Evolutionary conservation across 345 rosid species (phyloP).

Genomic region (Syzygium jambos): DNA sequence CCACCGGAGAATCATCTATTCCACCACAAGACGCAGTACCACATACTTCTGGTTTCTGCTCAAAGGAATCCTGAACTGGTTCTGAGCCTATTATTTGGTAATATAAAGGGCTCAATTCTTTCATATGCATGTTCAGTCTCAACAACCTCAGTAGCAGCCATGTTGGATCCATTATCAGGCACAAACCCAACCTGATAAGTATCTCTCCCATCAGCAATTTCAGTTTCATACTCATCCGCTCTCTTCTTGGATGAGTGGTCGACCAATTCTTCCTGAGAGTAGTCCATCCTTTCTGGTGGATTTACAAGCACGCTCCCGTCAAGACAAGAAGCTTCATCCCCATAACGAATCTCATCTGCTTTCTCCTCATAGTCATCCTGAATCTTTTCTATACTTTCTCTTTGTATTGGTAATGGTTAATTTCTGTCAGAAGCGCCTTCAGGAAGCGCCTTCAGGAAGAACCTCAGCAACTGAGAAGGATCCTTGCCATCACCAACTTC

Average conservation of each 20-base stretch:
- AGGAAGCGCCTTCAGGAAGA: background rate
- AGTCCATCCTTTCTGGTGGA: constrained; percentile 1
- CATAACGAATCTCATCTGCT: background rate
- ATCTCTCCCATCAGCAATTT: background rate
- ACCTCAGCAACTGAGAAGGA: background rate
- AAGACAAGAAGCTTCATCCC: background rate
- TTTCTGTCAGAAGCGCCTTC: background rate
- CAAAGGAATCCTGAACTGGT: background rate
- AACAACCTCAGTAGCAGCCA: too few relatives aligned
- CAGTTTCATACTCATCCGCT: background rate
- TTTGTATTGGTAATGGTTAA: background rate
- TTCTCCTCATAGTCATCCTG: background rate
- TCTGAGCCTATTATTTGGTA: background rate
- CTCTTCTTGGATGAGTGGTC: background rate
- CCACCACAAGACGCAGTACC: background rate
- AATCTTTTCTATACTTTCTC: background rate
- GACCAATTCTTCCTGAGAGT: background rate
- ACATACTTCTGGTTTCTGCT: background rate
- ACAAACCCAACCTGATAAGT: too few relatives aligned
- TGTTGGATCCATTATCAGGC: too few relatives aligned
- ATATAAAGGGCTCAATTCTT: background rate
- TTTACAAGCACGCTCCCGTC: background rate
- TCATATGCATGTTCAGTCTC: background rate
- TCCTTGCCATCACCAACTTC: background rate
- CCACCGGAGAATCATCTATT: background rate